Base-by-base conservation (phyloP, 2,329 filamentous ascomycete genomes). In the Aspergillus pseudoviridinutans region DNA sequence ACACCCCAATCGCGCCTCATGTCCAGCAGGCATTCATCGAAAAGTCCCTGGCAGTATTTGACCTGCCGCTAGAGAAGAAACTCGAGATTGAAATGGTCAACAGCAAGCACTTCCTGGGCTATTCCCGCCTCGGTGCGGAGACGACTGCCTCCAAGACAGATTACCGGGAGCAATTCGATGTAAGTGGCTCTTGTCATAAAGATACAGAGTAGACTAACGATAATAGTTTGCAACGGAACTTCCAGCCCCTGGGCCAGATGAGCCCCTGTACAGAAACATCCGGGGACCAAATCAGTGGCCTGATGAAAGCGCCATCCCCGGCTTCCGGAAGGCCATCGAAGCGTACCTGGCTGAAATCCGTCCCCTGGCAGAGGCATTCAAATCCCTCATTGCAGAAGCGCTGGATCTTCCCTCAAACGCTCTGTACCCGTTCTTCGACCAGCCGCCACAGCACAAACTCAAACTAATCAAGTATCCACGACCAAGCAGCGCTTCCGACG, bases 61-160 rank as follows among this genome's bases (percentile, higher is more conserved):
- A 72, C 2, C 63, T 80, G 2, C 72, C 77, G 0, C 65, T 75
- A 4, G 73, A 79, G 55, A 78, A 77, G 60, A 81, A 80, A 60
- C 70, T 80, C 57, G 73, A 80, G 42, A 79, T 81, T 2, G 78
- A 77, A 61, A 82, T 74, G 72, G 65, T 74, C 14, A 70, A 74
- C 44, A 74, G 69, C 55, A 71, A 69, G 29, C 72, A 74, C 53
- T 74, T 74, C 27, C 62, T 74, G 17, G 72, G 72, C 17, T 74
- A 74, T 55, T 71, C 71, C 2, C 64, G 66, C 32, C 64, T 74
- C 1, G 71, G 71, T 3, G 67, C 70, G 2, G 72, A 74, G 52
- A 68, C 72, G 4, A 74, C 72, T 0, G 69, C 71, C 0, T 58
- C 68, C 3, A 71, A 68, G 35, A 54, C 59, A n/a, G 72, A 74